These are phyloP conservation scores for Aureobasidium pullulans DNA, from an alignment of 2,329 filamentous ascomycete genomes.

Conservation along the genomic window DNA sequence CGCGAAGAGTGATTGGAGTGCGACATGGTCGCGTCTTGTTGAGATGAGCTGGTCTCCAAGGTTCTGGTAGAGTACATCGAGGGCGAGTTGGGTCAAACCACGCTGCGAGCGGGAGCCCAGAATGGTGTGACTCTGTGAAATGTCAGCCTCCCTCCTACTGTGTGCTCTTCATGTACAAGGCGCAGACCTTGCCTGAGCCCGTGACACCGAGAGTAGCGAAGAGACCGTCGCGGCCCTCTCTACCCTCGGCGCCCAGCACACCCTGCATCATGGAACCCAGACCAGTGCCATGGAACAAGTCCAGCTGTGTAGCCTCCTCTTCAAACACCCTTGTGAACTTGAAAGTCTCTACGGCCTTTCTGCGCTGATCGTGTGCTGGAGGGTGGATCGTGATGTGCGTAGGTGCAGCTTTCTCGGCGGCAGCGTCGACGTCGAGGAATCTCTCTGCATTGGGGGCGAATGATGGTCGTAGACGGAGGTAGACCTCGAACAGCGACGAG, in stretches of 20 bases:
- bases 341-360: slow-evolving; percentile 83
- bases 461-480: slow-evolving; percentile 62
- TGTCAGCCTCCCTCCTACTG: neutral
- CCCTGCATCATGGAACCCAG: slow-evolving; percentile 71
- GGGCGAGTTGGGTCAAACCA: slow-evolving; percentile 81
- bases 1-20: slow-evolving; percentile 66
- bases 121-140: slow-evolving; percentile 79
- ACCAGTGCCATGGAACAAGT: slow-evolving; percentile 75
- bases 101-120: slow-evolving; percentile 80
- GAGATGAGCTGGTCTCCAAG: slow-evolving; percentile 66
- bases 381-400: slow-evolving; percentile 48
- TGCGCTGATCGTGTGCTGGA: slow-evolving; percentile 69
- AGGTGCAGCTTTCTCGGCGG: slow-evolving; percentile 29
- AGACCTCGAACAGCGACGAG: slow-evolving; percentile 73
- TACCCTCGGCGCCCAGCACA: slow-evolving; percentile 64
- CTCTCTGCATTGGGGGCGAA: slow-evolving; percentile 45
- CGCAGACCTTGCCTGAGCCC: slow-evolving; percentile 80
- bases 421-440: slow-evolving; percentile 68
- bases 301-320: slow-evolving; percentile 74
- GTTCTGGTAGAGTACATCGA: slow-evolving; percentile 83
- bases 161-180: neutral
- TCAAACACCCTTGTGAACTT: slow-evolving; percentile 91
- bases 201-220: slow-evolving; percentile 90
- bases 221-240: slow-evolving; percentile 79
- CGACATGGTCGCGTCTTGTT: slow-evolving; percentile 44